A percentile compares a stretch with the other conserved stretches of the same genome.
Evolutionary conservation across 176 grass and related monocot species (phyloP).

Genomic region (Thinopyrum elongatum): DNA sequence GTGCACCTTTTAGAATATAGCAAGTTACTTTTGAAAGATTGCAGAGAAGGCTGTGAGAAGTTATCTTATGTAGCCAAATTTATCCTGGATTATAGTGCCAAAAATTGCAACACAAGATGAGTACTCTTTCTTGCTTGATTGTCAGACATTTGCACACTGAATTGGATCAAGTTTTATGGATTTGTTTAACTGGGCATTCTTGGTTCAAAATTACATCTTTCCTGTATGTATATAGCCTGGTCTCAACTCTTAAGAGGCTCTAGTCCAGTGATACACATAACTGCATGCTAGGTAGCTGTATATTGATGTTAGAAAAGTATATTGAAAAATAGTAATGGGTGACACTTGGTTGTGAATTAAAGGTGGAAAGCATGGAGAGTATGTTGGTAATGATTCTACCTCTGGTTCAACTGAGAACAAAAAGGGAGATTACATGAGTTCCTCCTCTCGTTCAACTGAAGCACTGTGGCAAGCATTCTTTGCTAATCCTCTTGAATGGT

Average conservation of each 20-base stretch:
- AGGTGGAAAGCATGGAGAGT: conserved; percentile 32
- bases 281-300: not conserved
- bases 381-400: conserved; percentile 32
- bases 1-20: not conserved
- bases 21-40: not conserved
- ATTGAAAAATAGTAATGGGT: not conserved
- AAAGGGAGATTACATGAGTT: conserved; percentile 32
- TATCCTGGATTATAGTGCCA: not conserved
- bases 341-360: conserved; percentile 28
- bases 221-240: not conserved
- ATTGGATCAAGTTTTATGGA: not conserved
- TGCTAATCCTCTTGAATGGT: conserved; percentile 90
- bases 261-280: not conserved
- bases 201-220: not conserved
- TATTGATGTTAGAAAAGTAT: conserved; percentile 24
- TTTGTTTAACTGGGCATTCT: not conserved
- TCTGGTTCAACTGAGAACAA: conserved; percentile 30
- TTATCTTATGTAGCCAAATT: not conserved
- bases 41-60: not conserved
- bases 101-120: not conserved
- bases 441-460: conserved; percentile 57
- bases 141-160: not conserved
- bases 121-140: not conserved
- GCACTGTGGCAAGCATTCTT: conserved; percentile 96
- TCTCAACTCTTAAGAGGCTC: not conserved